Evolutionary conservation across 169 alveolate species (phyloP).

Genomic region (Plasmodium vivax): DNA sequence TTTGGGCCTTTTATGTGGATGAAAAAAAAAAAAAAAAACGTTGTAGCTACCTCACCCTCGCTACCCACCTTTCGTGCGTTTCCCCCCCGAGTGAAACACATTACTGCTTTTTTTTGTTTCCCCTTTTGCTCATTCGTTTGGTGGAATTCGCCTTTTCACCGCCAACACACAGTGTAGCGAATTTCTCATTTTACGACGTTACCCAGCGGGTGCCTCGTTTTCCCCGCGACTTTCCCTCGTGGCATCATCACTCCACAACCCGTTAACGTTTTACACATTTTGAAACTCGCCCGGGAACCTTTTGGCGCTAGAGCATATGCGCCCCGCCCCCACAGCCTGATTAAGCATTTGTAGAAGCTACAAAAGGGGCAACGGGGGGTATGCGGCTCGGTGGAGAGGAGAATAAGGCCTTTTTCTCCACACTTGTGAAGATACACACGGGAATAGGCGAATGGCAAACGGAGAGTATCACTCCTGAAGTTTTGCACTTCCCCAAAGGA

Average conservation of each 20-base stretch:
- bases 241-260: not conserved
- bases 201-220: not conserved
- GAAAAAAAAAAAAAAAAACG: too few relatives aligned
- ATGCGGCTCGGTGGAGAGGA: not conserved
- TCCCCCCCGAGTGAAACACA: too few relatives aligned
- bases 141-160: too few relatives aligned
- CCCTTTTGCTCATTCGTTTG: too few relatives aligned
- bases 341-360: not conserved
- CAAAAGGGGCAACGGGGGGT: not conserved
- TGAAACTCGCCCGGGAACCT: not conserved
- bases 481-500: too few relatives aligned
- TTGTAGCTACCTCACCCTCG: too few relatives aligned
- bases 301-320: not conserved
- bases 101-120: too few relatives aligned
- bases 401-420: not conserved
- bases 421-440: not conserved
- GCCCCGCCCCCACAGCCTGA: not conserved
- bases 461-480: not conserved
- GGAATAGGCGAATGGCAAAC: not conserved
- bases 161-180: not conserved
- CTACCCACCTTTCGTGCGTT: too few relatives aligned
- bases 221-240: not conserved
- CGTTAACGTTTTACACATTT: not conserved
- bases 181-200: not conserved
- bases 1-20: not conserved